Evolutionary conservation across 805 yeast species (phyloP).

Genomic region (Saturnispora silvae): DNA sequence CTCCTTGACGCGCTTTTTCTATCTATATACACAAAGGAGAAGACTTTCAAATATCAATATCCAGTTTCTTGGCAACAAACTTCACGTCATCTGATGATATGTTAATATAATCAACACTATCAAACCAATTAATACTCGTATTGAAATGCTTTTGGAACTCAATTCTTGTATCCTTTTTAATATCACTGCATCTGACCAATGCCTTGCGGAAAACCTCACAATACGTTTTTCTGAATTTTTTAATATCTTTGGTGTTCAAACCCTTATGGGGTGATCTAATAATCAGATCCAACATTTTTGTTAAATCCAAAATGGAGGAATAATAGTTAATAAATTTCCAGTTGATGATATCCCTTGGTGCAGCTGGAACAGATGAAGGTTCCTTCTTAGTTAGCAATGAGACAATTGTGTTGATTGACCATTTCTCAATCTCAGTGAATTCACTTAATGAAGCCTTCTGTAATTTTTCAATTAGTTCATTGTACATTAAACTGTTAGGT

Average conservation of each 20-base stretch:
- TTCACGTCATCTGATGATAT: slow-evolving; percentile 8
- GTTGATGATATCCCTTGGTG: slow-evolving; percentile 12
- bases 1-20: too few species aligned
- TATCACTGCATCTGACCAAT: background rate
- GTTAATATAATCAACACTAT: background rate
- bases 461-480: slow-evolving; percentile 15
- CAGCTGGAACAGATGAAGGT: background rate
- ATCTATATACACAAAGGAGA: too few species aligned
- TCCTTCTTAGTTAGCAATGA: slow-evolving; percentile 8
- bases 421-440: slow-evolving; percentile 29
- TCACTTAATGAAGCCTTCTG: slow-evolving; percentile 4
- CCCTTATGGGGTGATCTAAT: slow-evolving; percentile 3
- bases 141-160: slow-evolving; percentile 9
- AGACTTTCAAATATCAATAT: slow-evolving; percentile 3
- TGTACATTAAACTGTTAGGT: slow-evolving; percentile 19
- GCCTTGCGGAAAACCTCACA: background rate
- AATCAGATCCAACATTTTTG: slow-evolving; percentile 13
- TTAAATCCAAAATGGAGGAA: slow-evolving; percentile 17
- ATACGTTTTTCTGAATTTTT: slow-evolving; percentile 1
- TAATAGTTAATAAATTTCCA: slow-evolving; percentile 18
- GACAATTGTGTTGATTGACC: slow-evolving; percentile 21
- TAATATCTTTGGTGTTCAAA: background rate
- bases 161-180: background rate
- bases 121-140: slow-evolving; percentile 14
- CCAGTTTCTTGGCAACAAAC: slow-evolving; percentile 3